Conservation (phyloP, 441 rosid genomes). For the Arabidopsis lyrata region DNA sequence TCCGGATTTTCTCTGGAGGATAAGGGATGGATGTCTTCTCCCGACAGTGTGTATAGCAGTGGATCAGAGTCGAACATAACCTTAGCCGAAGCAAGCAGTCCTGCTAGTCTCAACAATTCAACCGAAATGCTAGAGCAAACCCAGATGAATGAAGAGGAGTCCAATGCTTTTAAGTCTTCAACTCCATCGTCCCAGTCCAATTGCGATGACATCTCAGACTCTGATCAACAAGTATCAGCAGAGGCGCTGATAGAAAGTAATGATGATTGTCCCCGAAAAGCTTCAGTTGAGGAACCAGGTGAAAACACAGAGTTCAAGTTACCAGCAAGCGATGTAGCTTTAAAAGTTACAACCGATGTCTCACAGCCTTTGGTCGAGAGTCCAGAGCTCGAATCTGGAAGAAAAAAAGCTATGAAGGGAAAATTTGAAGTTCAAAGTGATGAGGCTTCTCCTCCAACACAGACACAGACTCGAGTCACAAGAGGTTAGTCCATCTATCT, state of each 20-base stretch:
- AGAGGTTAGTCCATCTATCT: slow-evolving; percentile 61
- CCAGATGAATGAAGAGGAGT: slow-evolving; percentile 43
- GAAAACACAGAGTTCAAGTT: slow-evolving; percentile 44
- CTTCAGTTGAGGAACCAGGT: slow-evolving; percentile 45
- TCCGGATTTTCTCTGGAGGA: slow-evolving; percentile 60
- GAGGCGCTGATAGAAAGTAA: slow-evolving; percentile 41
- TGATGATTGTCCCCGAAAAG: slow-evolving; percentile 40
- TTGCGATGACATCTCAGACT: slow-evolving; percentile 43
- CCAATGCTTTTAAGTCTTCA: slow-evolving; percentile 32
- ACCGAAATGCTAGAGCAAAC: slow-evolving; percentile 49
- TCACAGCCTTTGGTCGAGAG: slow-evolving; percentile 48
- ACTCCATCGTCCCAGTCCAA: slow-evolving; percentile 55
- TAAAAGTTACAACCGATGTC: slow-evolving; percentile 42
- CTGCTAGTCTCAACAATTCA: slow-evolving; percentile 50
- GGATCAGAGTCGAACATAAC: slow-evolving; percentile 60
- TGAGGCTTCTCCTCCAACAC: slow-evolving; percentile 54
- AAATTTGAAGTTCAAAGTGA: slow-evolving; percentile 57
- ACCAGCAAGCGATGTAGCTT: slow-evolving; percentile 47
- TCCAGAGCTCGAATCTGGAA: slow-evolving; percentile 50
- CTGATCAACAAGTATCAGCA: slow-evolving; percentile 37
- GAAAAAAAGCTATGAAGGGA: slow-evolving; percentile 51
- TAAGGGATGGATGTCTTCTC: slow-evolving; percentile 85
- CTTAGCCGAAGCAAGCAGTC: slow-evolving; percentile 53
- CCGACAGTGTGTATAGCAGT: slow-evolving; percentile 72
- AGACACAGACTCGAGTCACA: slow-evolving; percentile 49